Evolutionary conservation across 768 basidiomycete species (phyloP), one percentile per base, ranked within the genome.

Genomic region (Lactarius hengduanensis): DNA sequence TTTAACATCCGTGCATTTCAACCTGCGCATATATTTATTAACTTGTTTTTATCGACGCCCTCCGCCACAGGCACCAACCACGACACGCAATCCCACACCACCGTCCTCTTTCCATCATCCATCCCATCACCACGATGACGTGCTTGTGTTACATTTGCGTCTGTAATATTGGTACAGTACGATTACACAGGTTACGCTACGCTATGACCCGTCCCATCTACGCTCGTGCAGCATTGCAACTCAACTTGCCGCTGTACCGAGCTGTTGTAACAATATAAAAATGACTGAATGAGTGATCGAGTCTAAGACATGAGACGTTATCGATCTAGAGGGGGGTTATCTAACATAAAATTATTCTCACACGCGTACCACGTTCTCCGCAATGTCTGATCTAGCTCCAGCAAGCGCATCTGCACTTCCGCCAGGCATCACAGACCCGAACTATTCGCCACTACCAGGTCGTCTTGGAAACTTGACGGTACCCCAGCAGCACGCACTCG

Each of bases 401-500:
- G 85, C 84, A 59, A 84, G 78, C 75, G 86, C 81, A 60, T 84
- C 83, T 53, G 77, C 82, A 1, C 77, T 87, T 73, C 86, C 86
- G 20, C 77, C 77, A 41, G 86, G 86, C 64, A 78, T 87, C 66
- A 86, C 86, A 3, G 83, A 89, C 76, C 82, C 86, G 20, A 82
- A 82, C 75, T 89, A 86, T 76, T 84, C 79, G 71, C 88, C 89
- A 15, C 78, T 79, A 1, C 87, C 91, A 22, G 92, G 93, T 18
- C 82, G 87, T 36, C 77, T 92, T 45, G 93, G 93, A n/a, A 93
- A 94, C 75, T 82, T 95, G 72, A 83, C 84, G 1, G 74, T 80
- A 0, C 66, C 74, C 8, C 90, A 94, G 73, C 82, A 83, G 69
- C 79, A 86, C 67, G 81, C 86, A 3, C 86, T 94, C 64, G 84